Evolutionary conservation across 2,329 filamentous ascomycete species (phyloP).

Genomic region (Beauveria australis): DNA sequence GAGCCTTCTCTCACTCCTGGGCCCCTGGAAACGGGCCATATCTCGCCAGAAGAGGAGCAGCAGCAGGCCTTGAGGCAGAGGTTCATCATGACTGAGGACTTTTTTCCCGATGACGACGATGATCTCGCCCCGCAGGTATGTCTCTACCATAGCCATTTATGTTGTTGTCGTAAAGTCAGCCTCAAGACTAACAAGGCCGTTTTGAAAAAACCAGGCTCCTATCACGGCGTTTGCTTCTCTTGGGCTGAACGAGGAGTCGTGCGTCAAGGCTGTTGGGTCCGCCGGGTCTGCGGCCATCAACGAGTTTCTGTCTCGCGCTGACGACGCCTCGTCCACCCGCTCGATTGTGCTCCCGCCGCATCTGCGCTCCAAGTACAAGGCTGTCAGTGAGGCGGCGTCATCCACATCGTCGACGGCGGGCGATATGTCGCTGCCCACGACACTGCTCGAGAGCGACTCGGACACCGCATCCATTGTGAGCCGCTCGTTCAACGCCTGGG

Average conservation of each 20-base stretch:
- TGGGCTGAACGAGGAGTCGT: conserved; percentile 14
- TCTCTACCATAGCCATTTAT: background rate
- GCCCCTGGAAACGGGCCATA: conserved; percentile 24
- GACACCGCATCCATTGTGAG: background rate
- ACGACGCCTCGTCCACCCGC: background rate
- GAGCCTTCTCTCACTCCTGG: conserved; percentile 24
- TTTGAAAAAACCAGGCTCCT: conserved; percentile 17
- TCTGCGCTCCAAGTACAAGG: background rate
- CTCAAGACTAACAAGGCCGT: background rate
- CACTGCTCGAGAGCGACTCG: background rate
- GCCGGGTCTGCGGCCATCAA: background rate
- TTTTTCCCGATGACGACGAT: background rate
- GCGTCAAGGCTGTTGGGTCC: background rate
- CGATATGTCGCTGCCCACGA: background rate
- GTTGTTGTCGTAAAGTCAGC: too few relatives aligned
- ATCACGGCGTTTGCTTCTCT: conserved; percentile 18
- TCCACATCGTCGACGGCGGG: background rate
- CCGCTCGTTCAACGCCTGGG: conserved; percentile 7
- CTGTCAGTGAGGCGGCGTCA: background rate
- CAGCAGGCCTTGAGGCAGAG: background rate
- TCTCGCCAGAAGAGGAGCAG: conserved; percentile 22
- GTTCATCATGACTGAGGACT: background rate
- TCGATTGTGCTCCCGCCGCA: background rate
- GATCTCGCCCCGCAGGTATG: background rate
- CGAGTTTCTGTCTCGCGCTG: background rate